phyloP scores from a whole-genome alignment of 2,329 filamentous ascomycete genomes.

The Alternaria ethzedia region DNA sequence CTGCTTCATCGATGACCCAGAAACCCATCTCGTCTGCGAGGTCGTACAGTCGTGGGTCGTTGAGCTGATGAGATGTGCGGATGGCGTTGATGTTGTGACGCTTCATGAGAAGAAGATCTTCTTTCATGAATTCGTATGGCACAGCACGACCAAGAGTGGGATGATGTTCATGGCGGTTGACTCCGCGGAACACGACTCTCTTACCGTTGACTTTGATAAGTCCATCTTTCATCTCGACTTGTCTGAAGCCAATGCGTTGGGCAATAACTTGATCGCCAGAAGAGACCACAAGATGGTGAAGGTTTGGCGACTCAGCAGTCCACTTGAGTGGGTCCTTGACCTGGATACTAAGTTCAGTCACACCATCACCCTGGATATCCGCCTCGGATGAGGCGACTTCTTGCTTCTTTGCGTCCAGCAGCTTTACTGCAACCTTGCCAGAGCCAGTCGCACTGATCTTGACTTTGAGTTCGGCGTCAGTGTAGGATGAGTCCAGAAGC shows the following conservation, averaged over 20 bases:
- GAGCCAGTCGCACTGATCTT: conserved; percentile 52
- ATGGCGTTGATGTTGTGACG: conserved; percentile 73
- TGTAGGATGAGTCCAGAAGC: conserved; percentile 59
- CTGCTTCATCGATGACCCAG: conserved; percentile 67
- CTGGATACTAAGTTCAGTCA: conserved; percentile 46
- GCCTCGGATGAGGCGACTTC: conserved; percentile 17
- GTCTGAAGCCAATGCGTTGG: conserved; percentile 68
- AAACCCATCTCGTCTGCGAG: conserved; percentile 70
- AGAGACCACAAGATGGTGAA: conserved; percentile 63
- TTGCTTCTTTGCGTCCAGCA: conserved; percentile 53
- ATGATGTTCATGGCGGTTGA: conserved; percentile 75
- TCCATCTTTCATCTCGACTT: conserved; percentile 67
- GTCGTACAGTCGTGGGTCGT: conserved; percentile 65
- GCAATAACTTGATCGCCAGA: conserved; percentile 50
- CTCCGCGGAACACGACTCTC: conserved; percentile 66
- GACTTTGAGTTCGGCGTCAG: conserved; percentile 59
- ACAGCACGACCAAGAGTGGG: conserved; percentile 68
- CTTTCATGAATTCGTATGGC: conserved; percentile 65
- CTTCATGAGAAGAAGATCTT: conserved; percentile 72
- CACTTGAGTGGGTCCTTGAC: conserved; percentile 66
- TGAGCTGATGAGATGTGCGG: conserved; percentile 71
- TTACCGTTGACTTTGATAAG: conserved; percentile 68
- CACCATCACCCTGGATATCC: conserved; percentile 18
- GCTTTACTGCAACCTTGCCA: conserved; percentile 51
- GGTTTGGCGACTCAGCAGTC: conserved; percentile 70